A percentile compares a stretch with the other conserved stretches of the same genome.
These are phyloP conservation scores for Phaeotremella skinneri DNA, from an alignment of 768 basidiomycete genomes.

Conservation along the genomic window DNA sequence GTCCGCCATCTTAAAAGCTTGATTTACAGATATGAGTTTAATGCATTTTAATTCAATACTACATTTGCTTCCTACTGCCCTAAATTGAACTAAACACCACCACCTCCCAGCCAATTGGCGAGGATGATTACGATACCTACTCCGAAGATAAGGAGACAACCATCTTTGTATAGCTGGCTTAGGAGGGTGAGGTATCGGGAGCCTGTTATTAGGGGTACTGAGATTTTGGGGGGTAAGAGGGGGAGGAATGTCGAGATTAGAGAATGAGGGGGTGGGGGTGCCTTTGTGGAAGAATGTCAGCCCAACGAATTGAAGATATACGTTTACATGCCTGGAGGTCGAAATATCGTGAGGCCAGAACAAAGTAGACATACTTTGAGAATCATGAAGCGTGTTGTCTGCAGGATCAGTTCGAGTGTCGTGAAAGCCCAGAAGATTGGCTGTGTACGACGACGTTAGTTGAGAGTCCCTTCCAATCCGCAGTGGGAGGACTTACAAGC, in stretches of 20 bases:
- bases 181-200: slow-evolving; percentile 45
- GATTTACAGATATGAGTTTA: too few relatives aligned
- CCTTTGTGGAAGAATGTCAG: slow-evolving; percentile 25
- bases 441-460: slow-evolving; percentile 23
- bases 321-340: too few relatives aligned
- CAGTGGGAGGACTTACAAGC: slow-evolving; percentile 26
- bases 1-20: too few relatives aligned
- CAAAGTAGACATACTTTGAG: slow-evolving; percentile 45
- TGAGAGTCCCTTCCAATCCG: not conserved
- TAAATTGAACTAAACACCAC: not conserved
- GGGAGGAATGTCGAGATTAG: slow-evolving; percentile 49
- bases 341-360: too few relatives aligned
- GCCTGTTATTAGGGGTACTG: slow-evolving; percentile 44
- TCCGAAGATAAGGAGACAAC: slow-evolving; percentile 44
- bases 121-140: slow-evolving; percentile 38
- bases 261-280: slow-evolving; percentile 49
- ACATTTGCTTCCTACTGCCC: not conserved
- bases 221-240: slow-evolving; percentile 47
- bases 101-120: slow-evolving; percentile 17
- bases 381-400: slow-evolving; percentile 49
- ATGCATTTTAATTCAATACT: too few relatives aligned
- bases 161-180: slow-evolving; percentile 48
- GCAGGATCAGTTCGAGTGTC: slow-evolving; percentile 49
- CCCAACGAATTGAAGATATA: not conserved
- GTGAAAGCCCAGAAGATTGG: slow-evolving; percentile 53